Conservation (phyloP, 2,329 filamentous ascomycete species). For the Trichoderma sp. region DNA sequence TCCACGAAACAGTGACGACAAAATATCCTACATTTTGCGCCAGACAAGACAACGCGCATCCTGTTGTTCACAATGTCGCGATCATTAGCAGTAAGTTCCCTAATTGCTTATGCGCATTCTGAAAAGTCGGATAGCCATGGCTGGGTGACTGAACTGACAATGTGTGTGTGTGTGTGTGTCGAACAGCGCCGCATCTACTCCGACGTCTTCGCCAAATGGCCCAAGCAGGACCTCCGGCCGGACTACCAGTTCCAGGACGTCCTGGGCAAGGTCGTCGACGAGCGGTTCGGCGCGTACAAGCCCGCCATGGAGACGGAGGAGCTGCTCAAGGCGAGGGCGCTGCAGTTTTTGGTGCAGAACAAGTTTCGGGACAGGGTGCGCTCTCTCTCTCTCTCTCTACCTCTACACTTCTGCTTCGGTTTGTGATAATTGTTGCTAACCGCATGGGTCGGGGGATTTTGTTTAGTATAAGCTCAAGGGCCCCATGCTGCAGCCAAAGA, state of each 20-base stretch:
- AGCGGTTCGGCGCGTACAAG: conserved; percentile 41
- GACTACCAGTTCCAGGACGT: conserved; percentile 64
- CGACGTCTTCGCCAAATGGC: conserved; percentile 57
- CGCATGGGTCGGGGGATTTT: neutral
- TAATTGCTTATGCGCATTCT: no score
- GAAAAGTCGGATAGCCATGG: no score
- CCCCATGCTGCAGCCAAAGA: conserved; percentile 58
- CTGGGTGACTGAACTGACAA: neutral
- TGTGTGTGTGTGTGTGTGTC: neutral
- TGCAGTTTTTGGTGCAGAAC: conserved; percentile 62
- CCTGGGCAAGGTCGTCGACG: conserved; percentile 45
- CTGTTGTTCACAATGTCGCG: conserved; percentile 38
- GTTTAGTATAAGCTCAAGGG: conserved; percentile 48
- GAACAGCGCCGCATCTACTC: conserved; percentile 43
- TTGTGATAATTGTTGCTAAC: conserved; percentile 24
- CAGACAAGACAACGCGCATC: conserved; percentile 7
- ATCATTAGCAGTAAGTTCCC: conserved; percentile 37
- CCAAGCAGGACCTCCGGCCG: conserved; percentile 64
- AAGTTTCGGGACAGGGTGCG: conserved; percentile 60
- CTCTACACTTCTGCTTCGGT: no score
- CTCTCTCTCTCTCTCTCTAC: neutral
- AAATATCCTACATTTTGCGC: conserved; percentile 7
- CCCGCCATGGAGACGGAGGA: conserved; percentile 51
- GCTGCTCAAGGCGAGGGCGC: conserved; percentile 59
- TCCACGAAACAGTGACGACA: neutral